These are phyloP conservation scores for Leccinum griseonigrum DNA, from an alignment of 1,284 basidiomycete species.

Conservation along the genomic window DNA sequence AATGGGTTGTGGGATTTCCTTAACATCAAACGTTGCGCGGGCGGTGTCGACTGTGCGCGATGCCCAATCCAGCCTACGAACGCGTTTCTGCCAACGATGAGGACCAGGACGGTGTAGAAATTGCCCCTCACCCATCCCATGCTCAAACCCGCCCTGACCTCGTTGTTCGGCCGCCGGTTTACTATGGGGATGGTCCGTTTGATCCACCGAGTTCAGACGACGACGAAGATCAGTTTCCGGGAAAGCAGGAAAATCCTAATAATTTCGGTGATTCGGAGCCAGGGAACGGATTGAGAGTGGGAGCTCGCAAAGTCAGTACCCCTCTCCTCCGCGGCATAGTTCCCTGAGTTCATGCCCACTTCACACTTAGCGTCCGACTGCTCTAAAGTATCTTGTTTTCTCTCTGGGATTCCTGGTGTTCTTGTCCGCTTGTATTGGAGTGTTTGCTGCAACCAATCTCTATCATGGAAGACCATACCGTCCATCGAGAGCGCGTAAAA, in stretches of 20 bases:
- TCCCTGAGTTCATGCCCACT: slow-evolving; percentile 7
- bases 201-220: slow-evolving; percentile 71
- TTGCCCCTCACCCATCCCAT: slow-evolving; percentile 2
- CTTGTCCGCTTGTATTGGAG: slow-evolving; percentile 60
- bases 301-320: slow-evolving; percentile 36
- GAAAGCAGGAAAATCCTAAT: slow-evolving; percentile 26
- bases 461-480: slow-evolving; percentile 57
- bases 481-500: slow-evolving; percentile 56
- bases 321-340: not conserved
- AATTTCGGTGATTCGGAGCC: slow-evolving; percentile 23
- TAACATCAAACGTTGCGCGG: not conserved
- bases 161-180: slow-evolving; percentile 42
- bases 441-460: slow-evolving; percentile 62
- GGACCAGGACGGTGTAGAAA: slow-evolving; percentile 18
- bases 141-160: slow-evolving; percentile 3
- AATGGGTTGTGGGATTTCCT: not conserved
- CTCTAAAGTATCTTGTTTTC: slow-evolving; percentile 54
- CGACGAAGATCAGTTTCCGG: slow-evolving; percentile 51
- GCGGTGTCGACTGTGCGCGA: slow-evolving; percentile 10
- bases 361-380: slow-evolving; percentile 40
- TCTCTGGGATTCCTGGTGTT: slow-evolving; percentile 52
- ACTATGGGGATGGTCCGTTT: slow-evolving; percentile 71
- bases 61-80: slow-evolving; percentile 28
- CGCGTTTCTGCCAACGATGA: slow-evolving; percentile 22
- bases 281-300: slow-evolving; percentile 37